phyloP scores from a whole-genome alignment of 2,329 filamentous ascomycete species.

The Colletotrichum lini region DNA sequence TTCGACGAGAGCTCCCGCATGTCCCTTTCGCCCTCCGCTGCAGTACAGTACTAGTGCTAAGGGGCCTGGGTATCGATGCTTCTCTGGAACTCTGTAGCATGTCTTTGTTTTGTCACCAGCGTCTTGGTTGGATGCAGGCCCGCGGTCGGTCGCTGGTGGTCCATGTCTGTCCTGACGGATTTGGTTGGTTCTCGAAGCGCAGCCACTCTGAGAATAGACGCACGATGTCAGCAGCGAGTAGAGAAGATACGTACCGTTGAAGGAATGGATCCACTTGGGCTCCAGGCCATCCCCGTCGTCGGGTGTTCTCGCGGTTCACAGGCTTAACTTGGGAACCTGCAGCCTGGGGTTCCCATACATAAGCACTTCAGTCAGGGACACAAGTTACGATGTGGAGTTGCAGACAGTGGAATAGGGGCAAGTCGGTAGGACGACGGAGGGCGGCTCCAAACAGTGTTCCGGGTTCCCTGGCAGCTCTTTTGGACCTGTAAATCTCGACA shows the following conservation, averaged over 20 bases:
- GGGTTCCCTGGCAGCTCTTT: neutral
- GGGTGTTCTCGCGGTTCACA: neutral
- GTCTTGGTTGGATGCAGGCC: neutral
- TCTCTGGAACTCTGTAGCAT: neutral
- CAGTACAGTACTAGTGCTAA: constrained; percentile 25
- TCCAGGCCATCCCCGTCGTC: neutral
- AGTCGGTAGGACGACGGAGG: neutral
- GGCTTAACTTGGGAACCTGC: neutral
- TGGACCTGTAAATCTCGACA: neutral
- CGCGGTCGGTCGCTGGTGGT: neutral
- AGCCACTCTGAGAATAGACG: constrained; percentile 39
- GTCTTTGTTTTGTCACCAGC: neutral
- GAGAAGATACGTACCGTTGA: neutral
- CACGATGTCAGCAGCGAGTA: neutral
- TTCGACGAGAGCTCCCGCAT: neutral
- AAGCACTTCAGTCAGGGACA: neutral
- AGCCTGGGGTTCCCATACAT: neutral
- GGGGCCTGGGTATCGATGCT: constrained; percentile 6
- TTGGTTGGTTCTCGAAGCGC: constrained; percentile 38
- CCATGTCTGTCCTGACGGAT: neutral
- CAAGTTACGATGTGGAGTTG: neutral
- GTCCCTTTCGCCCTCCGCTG: constrained; percentile 11
- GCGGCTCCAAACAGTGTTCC: neutral
- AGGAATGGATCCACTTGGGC: neutral
- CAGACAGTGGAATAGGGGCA: neutral